phyloP scores from a whole-genome alignment of 164 flowering plant genomes.

The Euptelea pleiosperma region DNA sequence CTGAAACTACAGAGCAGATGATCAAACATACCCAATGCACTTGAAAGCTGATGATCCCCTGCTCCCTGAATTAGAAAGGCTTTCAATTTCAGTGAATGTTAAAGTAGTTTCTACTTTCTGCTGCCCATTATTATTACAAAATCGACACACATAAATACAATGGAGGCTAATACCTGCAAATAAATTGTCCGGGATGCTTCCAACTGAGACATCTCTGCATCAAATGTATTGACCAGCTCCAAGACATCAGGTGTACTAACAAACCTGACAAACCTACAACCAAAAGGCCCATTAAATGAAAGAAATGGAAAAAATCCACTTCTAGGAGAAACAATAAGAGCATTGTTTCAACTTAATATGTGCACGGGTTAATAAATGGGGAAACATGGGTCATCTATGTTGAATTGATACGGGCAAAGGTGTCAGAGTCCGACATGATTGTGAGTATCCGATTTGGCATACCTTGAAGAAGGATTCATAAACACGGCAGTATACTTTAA shows the following conservation, averaged over 20 bases:
- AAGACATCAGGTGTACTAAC: constrained; percentile 91
- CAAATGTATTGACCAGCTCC: constrained; percentile 76
- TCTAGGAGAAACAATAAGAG: background rate
- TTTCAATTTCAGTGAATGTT: constrained; percentile 18
- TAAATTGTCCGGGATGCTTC: constrained; percentile 86
- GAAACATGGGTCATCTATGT: background rate
- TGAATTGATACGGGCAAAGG: no score
- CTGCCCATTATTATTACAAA: background rate
- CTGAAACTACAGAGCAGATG: background rate
- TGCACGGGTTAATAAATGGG: background rate
- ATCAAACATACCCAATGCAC: constrained; percentile 41
- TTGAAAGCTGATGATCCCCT: constrained; percentile 51
- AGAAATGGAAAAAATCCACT: background rate
- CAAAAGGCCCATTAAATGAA: constrained; percentile 8
- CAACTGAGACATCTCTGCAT: constrained; percentile 93
- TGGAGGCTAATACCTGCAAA: constrained; percentile 55
- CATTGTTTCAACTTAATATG: background rate
- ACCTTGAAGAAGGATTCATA: no score
- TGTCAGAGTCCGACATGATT: no score
- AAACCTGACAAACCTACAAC: constrained; percentile 85
- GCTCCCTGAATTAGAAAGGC: constrained; percentile 50
- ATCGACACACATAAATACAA: background rate
- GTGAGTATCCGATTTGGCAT: no score
- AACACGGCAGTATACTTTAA: no score
- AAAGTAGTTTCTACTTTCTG: background rate